phyloP scores from a whole-genome alignment of 306 rosid species.

The Alnus rubra region DNA sequence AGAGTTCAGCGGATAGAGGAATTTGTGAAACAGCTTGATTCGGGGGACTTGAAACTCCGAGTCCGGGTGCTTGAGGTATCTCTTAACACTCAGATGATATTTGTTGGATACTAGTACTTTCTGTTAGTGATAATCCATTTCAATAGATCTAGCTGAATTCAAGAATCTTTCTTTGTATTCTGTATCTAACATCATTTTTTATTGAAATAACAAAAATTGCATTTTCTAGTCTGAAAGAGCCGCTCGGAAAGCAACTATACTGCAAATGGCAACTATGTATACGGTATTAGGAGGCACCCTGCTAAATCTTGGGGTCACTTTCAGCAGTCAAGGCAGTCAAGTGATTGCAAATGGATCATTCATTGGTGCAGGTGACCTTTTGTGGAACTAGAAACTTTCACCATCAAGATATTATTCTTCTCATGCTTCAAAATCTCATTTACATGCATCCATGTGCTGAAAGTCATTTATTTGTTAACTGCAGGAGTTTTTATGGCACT shows the following conservation, averaged over 20 bases:
- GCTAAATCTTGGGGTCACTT: constrained; percentile 73
- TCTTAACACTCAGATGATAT: background rate
- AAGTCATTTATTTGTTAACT: constrained; percentile 16
- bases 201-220: constrained; percentile 12
- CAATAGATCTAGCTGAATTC: background rate
- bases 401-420: background rate
- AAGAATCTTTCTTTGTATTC: background rate
- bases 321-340: constrained; percentile 73
- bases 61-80: constrained; percentile 93
- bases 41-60: constrained; percentile 88
- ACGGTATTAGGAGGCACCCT: constrained; percentile 83
- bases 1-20: constrained; percentile 92
- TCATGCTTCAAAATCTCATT: background rate
- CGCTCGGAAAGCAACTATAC: constrained; percentile 73
- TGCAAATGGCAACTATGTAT: constrained; percentile 86
- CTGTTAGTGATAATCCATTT: background rate
- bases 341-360: constrained; percentile 78
- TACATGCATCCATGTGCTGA: constrained; percentile 11
- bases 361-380: constrained; percentile 71
- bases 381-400: constrained; percentile 1
- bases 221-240: constrained; percentile 85
- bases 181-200: background rate
- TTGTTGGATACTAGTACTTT: background rate
- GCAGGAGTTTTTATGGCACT: constrained; percentile 71
- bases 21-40: constrained; percentile 80